Evolutionary conservation across 2,329 filamentous ascomycete species (phyloP), one percentile per base, ranked within the genome.

Genomic region (Tolypocladium paradoxum): DNA sequence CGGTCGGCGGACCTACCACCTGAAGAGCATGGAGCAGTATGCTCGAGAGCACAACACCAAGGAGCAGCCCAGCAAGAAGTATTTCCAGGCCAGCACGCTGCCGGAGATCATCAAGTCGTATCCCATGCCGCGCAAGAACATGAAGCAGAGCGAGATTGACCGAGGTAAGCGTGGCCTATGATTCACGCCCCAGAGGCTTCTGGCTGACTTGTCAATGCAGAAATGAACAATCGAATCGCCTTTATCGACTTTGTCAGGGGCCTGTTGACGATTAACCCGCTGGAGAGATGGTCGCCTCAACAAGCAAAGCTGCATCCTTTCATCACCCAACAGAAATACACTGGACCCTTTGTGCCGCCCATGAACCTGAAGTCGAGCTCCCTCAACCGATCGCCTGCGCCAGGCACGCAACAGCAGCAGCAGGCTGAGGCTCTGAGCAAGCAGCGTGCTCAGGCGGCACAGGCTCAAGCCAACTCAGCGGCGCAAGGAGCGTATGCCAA

Each of bases 61-160:
- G 69, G 93, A 99, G 70, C 93, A 97, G 69, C 93, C 93, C 24
- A 99, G 93, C 81, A 99, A 99, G 77, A 97, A 97, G 72, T 99
- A 99, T 70, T 99, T 99, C 73, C 88, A 92, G 62, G 90, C 91
- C 36, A 96, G 84, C 40, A 95, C 90, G 1, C 74, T 99, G 51
- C 92, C 92, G 4, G 93, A 99, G 60, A 99, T 99, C 58, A 97
- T 99, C 73, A 90, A 95, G 67, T 90, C 88, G 53, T 99, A 99
- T 66, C 88, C 93, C 6, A 96, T 99, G 92, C 93, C 93, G 48
- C 81, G 93, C 64, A 99, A 99, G 75, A 96, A 96, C 65, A 99
- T 99, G 93, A 99, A 99, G 75, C 90, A 87, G 68, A 88, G 84
- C 61, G 93, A 99, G 72, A 86, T 99, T 59, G 93, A 99, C 63